Evolutionary conservation across 2,329 filamentous ascomycete genomes (phyloP), one percentile per base, ranked within the genome.

Genomic region (Pseudogymnoascus sp.): DNA sequence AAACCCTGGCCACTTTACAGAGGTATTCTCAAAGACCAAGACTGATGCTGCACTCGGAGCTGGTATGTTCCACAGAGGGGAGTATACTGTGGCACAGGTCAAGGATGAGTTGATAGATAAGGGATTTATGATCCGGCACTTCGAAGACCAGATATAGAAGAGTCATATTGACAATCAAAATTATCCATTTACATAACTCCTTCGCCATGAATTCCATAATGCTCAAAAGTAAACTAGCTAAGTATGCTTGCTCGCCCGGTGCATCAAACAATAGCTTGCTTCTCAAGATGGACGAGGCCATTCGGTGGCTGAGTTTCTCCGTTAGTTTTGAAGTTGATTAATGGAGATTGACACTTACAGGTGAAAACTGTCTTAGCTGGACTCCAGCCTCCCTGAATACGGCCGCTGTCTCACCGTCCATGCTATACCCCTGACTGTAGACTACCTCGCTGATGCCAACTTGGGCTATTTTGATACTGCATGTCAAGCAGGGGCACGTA

Each of bases 401-500:
- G 59, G 84, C 83, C 7, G 92, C 91, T 37, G 91, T 89, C 73
- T 90, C 85, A 40, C 79, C 83, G 71, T 99, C 94, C 88, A 99
- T 97, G 72, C 93, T 93, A 73, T 99, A 99, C 26, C 89, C 86
- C 71, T 95, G 88, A 66, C 86, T 92, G 70, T 96, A 99, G 11
- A 99, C 92, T 11, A 99, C 94, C 78, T 99, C 94, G 41, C 84
- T 85, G 66, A 99, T 96, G 15, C 94, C 94, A 6, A 97, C 91
- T 77, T 99, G 94, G 21, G 91, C 90, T 70, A 99, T 97, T 78
- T 99, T 99, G 78, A 99, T 96, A 70, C 91, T 96, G 75, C 94
- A 99, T 2, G 94, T 99, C 73, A 99, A 79, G 73, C 94, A 99
- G 3, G 94, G 94, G 74, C 94, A 99, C 67, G 92, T 97, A 72